phyloP scores from a whole-genome alignment of 139 green algal genomes.

The Asterochloris sp. region DNA sequence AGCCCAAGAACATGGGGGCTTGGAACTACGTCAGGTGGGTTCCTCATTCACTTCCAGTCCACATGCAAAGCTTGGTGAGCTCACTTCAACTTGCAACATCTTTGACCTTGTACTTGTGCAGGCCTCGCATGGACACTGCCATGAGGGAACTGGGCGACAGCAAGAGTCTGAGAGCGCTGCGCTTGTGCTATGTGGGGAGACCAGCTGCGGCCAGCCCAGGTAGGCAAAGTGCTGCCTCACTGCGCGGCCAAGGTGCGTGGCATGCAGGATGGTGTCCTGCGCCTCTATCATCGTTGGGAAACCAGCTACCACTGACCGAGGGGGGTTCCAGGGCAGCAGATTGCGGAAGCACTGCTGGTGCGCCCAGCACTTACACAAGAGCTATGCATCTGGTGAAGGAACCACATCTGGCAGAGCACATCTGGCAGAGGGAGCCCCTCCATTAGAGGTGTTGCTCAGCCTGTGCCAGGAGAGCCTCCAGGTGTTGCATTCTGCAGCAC shows the following conservation, averaged over 20 bases:
- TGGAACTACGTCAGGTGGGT: conserved; percentile 46
- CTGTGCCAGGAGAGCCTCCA: too few relatives aligned
- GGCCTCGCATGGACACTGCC: conserved; percentile 44
- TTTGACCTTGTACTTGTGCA: conserved; percentile 42
- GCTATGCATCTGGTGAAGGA: not conserved
- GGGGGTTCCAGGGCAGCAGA: not conserved
- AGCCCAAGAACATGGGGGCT: conserved; percentile 74
- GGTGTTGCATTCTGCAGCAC: too few relatives aligned
- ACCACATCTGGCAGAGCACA: not conserved
- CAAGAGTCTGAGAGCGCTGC: not conserved
- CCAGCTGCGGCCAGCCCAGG: conserved; percentile 34
- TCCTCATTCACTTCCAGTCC: too few relatives aligned
- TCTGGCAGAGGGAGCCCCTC: too few relatives aligned
- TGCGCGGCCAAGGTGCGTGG: not conserved
- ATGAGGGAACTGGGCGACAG: conserved; percentile 28
- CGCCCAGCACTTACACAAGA: not conserved
- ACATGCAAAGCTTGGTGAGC: conserved; percentile 12
- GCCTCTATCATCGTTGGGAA: not conserved
- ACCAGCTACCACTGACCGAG: not conserved
- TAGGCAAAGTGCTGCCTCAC: too few relatives aligned
- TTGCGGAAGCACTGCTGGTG: not conserved
- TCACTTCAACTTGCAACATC: conserved; percentile 6
- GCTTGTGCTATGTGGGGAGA: conserved; percentile 54
- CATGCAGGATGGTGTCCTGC: not conserved
- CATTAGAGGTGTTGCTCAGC: too few relatives aligned